phyloP scores from a whole-genome alignment of 2,329 filamentous ascomycete species.

The Chaetomiaceae sp. region DNA sequence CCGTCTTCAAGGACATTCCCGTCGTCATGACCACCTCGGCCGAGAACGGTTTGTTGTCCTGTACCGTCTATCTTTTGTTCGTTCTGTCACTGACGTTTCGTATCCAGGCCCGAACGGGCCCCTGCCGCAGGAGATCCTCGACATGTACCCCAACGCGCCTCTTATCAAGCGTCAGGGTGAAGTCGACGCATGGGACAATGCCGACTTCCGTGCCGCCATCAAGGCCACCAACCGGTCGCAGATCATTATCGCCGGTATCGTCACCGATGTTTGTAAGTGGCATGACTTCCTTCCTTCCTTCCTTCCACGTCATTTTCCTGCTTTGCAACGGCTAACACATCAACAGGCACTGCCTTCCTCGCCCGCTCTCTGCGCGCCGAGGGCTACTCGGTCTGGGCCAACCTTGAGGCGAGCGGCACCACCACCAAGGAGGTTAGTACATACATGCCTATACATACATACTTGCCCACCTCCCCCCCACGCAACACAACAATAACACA shows the following conservation, averaged over 20 bases:
- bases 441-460: not conserved
- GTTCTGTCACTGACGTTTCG: not conserved
- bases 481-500: no score
- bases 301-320: no score
- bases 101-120: slow-evolving; percentile 62
- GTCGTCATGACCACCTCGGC: slow-evolving; percentile 68
- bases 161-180: slow-evolving; percentile 66
- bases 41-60: slow-evolving; percentile 41
- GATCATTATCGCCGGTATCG: slow-evolving; percentile 67
- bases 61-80: not conserved
- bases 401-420: slow-evolving; percentile 67
- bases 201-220: slow-evolving; percentile 62
- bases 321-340: not conserved
- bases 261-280: slow-evolving; percentile 63
- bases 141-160: slow-evolving; percentile 63
- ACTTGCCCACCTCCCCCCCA: not conserved
- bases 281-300: no score
- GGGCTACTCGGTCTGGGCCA: slow-evolving; percentile 70
- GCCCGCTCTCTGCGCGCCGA: slow-evolving; percentile 66
- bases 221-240: slow-evolving; percentile 62
- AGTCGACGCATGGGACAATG: slow-evolving; percentile 74
- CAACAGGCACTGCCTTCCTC: slow-evolving; percentile 59
- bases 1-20: slow-evolving; percentile 59
- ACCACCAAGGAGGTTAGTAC: slow-evolving; percentile 39
- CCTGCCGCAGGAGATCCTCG: slow-evolving; percentile 63